A percentile compares a stretch with the other conserved stretches of the same genome.
Conservation (phyloP, 2,329 filamentous ascomycete genomes). For the Talaromyces sp. region DNA sequence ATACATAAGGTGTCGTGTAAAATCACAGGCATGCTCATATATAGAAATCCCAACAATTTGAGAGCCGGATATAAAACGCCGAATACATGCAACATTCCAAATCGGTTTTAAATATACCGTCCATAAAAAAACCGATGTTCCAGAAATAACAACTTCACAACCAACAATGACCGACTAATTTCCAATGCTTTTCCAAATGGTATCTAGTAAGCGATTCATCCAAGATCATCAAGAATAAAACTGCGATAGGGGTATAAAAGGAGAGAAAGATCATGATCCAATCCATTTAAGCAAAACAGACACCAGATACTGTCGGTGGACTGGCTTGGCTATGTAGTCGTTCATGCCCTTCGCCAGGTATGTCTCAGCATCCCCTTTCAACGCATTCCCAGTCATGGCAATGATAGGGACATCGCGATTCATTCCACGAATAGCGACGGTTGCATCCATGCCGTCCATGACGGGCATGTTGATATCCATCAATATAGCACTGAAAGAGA, state of each 20-base stretch:
- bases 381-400: slow-evolving; percentile 53
- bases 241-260: background rate
- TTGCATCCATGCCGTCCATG: slow-evolving; percentile 43
- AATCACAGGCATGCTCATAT: background rate
- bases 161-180: background rate
- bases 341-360: slow-evolving; percentile 53
- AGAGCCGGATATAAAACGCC: background rate
- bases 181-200: background rate
- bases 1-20: background rate
- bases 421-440: slow-evolving; percentile 36
- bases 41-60: background rate
- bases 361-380: slow-evolving; percentile 51
- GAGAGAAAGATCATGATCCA: slow-evolving; percentile 16
- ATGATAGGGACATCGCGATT: slow-evolving; percentile 45
- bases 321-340: slow-evolving; percentile 52
- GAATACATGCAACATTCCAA: background rate
- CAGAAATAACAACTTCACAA: background rate
- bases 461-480: slow-evolving; percentile 48
- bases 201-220: background rate
- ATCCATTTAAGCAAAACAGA: slow-evolving; percentile 39
- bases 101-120: background rate
- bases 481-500: slow-evolving; percentile 40
- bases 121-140: background rate
- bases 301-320: slow-evolving; percentile 46
- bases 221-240: background rate